These are phyloP conservation scores for Cryptococcus jaspeensis DNA, from an alignment of 1,284 basidiomycete species.

Conservation along the genomic window DNA sequence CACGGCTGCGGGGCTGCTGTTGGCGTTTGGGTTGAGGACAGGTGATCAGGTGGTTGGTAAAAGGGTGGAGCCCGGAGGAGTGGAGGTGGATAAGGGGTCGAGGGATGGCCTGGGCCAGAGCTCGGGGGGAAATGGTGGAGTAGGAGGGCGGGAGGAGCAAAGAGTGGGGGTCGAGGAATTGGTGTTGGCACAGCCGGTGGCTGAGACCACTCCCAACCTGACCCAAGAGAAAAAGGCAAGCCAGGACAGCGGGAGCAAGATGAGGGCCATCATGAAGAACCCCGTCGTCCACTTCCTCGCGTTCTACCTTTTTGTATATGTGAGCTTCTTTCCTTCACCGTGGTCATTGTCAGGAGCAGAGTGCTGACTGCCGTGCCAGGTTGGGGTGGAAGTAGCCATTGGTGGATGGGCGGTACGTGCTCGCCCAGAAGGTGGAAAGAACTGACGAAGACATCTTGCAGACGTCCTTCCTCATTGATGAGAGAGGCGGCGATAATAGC, in stretches of 20 bases:
- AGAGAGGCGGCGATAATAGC: slow-evolving; percentile 37
- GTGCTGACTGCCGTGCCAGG: too few species aligned
- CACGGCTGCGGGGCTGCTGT: slow-evolving; percentile 55
- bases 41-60: slow-evolving; percentile 55
- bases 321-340: slow-evolving; percentile 9
- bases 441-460: neutral
- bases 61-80: slow-evolving; percentile 13
- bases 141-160: neutral
- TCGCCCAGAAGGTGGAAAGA: neutral
- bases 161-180: too few species aligned
- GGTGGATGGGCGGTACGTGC: slow-evolving; percentile 42
- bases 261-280: slow-evolving; percentile 38
- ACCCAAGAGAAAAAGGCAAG: neutral
- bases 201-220: too few species aligned
- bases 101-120: too few species aligned
- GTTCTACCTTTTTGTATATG: slow-evolving; percentile 42
- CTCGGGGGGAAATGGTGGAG: too few species aligned
- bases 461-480: slow-evolving; percentile 42
- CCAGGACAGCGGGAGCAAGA: slow-evolving; percentile 30
- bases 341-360: too few species aligned
- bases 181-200: too few species aligned
- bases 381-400: slow-evolving; percentile 44
- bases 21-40: slow-evolving; percentile 59
- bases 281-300: slow-evolving; percentile 38
- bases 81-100: neutral